Evolutionary conservation across 192 early-diverging fungal species (phyloP), one percentile per base, ranked within the genome.

Genomic region (Coemansia guatemalensis): DNA sequence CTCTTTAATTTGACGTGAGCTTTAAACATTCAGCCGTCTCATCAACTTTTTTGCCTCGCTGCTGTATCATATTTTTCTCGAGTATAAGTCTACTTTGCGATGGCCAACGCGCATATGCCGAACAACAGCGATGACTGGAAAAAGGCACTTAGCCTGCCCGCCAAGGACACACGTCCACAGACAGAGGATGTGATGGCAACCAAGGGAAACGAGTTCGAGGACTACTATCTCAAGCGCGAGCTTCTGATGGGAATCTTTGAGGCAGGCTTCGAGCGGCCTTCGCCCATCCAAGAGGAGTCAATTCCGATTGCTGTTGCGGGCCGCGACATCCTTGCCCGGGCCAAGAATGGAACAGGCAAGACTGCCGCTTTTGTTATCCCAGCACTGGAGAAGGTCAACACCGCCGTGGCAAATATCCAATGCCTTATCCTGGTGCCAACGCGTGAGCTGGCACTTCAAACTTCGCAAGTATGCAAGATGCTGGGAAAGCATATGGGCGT

Each of bases 171-270:
- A 57, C 88, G 97, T 35, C 94, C 93, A n/a, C 90, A 99, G 81
- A 99, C 95, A 51, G 91, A 92, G 81, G 96, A 98, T 82, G 96
- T 98, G 49, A 94, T 92, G 22, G 88, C 87, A 21, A 99, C 97
- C 58, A 98, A 99, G 82, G 97, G 97, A 56, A 98, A 98, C 78
- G 95, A 97, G 69, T 99, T 99, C 75, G 95, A 98, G 77, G 97
- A 99, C 80, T 99, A 96, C 77, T 96, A 92, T 80, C 83, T 99
- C 49, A 97, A 95, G 78, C 88, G 95, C 48, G 93, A 96, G 73
- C 84, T 99, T 53, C 81, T 96, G 50, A 99, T 99, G 97, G 97
- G 95, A 25, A 95, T 99, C 69, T 97, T 96, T 71, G 96, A 98
- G 82, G 94, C 95, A 25, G 97, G 97, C 53, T 98, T 99, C 69